Base-by-base conservation (phyloP, 805 yeast genomes). In the Candida silvatica region DNA sequence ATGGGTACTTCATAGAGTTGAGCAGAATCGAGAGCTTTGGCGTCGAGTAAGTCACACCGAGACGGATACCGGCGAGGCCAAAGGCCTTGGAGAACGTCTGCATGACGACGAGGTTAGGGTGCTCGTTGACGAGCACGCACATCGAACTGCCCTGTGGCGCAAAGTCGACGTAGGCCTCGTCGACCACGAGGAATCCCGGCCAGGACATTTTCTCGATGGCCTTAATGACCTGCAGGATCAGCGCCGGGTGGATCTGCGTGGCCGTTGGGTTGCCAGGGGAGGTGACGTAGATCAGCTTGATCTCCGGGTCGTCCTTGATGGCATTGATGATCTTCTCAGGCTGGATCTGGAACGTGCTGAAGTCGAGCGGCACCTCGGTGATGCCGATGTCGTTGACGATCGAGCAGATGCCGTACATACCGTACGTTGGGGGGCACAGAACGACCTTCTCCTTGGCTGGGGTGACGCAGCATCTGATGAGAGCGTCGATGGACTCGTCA, bases 181-280 rank as follows among this genome's bases (percentile, higher is more conserved):
- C 98, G 2, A 85, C 77, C 14, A 90, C 80, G 6, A 92, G 73
- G 19, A 88, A 59, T 4, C 94, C 95, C 45, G 78, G 76, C 79
- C 85, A 78, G 36, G 60, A 50, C 4, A 57, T 60, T 28, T 66
- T 61, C 35, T 56, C 57, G 20, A 57, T 41, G 15, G 37, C 42
- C 3, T 58, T 42, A 36, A 80, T 52, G 2, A 83, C 49, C 36
- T 64, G 52, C 33, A 67, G 61, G 27, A 87, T 61, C 28, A 72
- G 61, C 0, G 52, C 54, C 6, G 68, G 63, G 15, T 69, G 63
- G 30, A 90, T 55, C 31, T 73, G 61, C 20, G 74, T 70, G 8
- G 81, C 96, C 0, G 98, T 90, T 25, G 98, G 98, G 56, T 92
- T 92, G 26, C 98, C 98, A 8, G 98, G 98, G 1, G 97, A 83